A percentile compares a stretch with the other conserved stretches of the same genome.
Evolutionary conservation across 768 basidiomycete genomes (phyloP).

Genomic region (Mycena olivaceomarginata): DNA sequence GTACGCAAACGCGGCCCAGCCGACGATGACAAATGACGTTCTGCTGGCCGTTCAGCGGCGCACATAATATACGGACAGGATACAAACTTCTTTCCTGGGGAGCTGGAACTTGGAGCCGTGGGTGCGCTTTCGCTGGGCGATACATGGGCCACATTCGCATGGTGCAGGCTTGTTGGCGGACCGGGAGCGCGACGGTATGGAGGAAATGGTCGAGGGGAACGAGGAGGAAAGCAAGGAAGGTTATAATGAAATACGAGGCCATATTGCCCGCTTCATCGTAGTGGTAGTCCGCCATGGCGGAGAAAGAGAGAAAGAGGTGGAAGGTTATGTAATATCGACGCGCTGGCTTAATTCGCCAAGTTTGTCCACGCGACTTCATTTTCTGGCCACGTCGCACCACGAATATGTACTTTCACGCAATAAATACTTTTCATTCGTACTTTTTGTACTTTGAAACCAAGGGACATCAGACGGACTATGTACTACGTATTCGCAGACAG

Average conservation of each 20-base stretch:
- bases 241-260: constrained; percentile 94
- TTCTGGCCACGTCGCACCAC: not conserved
- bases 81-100: constrained; percentile 71
- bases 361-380: not conserved
- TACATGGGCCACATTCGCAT: constrained; percentile 80
- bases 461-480: constrained; percentile 13
- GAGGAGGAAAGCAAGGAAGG: constrained; percentile 90
- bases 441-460: constrained; percentile 1
- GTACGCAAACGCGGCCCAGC: constrained; percentile 85
- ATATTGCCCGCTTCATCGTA: constrained; percentile 92
- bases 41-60: constrained; percentile 59
- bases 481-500: constrained; percentile 19
- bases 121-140: constrained; percentile 70
- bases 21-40: constrained; percentile 74
- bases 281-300: constrained; percentile 84
- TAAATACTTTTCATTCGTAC: constrained; percentile 36
- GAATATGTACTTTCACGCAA: not conserved
- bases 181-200: constrained; percentile 56
- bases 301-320: constrained; percentile 32
- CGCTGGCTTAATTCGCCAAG: not conserved
- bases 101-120: constrained; percentile 69
- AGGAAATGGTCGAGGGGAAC: constrained; percentile 83
- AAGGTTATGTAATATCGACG: constrained; percentile 24
- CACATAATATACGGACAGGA: constrained; percentile 1
- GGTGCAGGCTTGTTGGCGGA: constrained; percentile 63